Conservation (phyloP, 768 basidiomycete species). For the Sarcodon sp. region DNA sequence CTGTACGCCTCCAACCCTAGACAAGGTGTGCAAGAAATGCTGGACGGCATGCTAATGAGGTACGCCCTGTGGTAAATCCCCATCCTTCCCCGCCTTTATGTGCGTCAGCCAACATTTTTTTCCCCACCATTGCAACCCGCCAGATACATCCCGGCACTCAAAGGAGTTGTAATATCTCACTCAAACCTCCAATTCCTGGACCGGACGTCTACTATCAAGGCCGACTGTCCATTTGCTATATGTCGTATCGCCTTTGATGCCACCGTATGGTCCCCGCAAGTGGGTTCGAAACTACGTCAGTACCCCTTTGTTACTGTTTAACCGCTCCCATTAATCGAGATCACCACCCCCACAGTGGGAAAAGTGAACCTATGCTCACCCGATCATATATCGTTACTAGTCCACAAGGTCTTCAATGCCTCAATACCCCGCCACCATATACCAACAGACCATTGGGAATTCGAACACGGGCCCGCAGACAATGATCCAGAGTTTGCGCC, state of each 20-base stretch:
- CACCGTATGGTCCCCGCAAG: conserved; percentile 77
- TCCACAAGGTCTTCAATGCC: conserved; percentile 88
- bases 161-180: conserved; percentile 81
- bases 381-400: conserved; percentile 82
- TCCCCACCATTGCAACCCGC: too few species aligned
- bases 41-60: conserved; percentile 96
- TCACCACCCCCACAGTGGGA: conserved; percentile 40
- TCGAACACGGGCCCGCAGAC: conserved; percentile 75
- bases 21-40: conserved; percentile 73
- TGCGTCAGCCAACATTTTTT: neutral
- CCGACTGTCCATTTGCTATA: conserved; percentile 78
- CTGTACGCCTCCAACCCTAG: conserved; percentile 65
- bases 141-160: conserved; percentile 82
- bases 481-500: conserved; percentile 66
- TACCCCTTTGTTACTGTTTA: neutral
- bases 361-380: conserved; percentile 82
- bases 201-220: conserved; percentile 52
- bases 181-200: conserved; percentile 61
- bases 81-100: neutral
- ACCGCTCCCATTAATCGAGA: neutral
- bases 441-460: conserved; percentile 66
- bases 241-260: conserved; percentile 70
- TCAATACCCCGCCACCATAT: conserved; percentile 92
- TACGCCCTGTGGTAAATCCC: conserved; percentile 20
- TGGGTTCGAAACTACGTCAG: conserved; percentile 73